Evolutionary conservation across 2,329 filamentous ascomycete species (phyloP), one percentile per base, ranked within the genome.

Genomic region (Colletotrichum kahawae): DNA sequence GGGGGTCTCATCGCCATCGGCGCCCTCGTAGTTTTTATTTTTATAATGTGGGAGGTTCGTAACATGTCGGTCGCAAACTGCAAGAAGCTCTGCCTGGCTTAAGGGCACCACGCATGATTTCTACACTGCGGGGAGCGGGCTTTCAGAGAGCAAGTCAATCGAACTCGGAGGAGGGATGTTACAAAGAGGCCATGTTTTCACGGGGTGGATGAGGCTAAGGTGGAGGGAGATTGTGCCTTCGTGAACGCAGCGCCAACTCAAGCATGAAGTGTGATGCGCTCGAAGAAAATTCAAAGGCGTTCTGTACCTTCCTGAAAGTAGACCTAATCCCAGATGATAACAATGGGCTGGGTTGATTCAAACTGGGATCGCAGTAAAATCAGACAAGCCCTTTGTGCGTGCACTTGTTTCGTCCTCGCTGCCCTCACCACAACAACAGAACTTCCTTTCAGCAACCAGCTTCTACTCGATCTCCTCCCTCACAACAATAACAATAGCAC

Each of bases 121-220:
- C 0, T 13, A 13, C n/a, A 51, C 12, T 21, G 10, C 3, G 4
- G 10, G 2, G 4, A 21, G n/a, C n/a, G 10, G n/a, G n/a, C 2
- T 13, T 13, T 7, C 3, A 21, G 43, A 13, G 6, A 13, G 1
- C 12, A 24, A 21, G 43, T 51, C 0, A n/a, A 21, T 51, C n/a
- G 4, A 51, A 21, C 0, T 12, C 0, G 43, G 21, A 6, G 36
- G 36, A 4, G 7, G n/a, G 18, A 48, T n/a, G 38, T 12, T 33
- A 33, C 31, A 33, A 8, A 51, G 18, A 51, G 5, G 4, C 21
- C n/a, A 51, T 51, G n/a, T 21, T 13, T 21, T 51, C n/a, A 13
- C n/a, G 1, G 0, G 43, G 43, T 1, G 43, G 3, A 43, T 10
- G 2, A 51, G n/a, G n/a, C 43, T 13, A 21, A 51, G 3, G 43